These are phyloP conservation scores for Emergomyces orientalis DNA, from an alignment of 2,329 filamentous ascomycete genomes.

Conservation along the genomic window DNA sequence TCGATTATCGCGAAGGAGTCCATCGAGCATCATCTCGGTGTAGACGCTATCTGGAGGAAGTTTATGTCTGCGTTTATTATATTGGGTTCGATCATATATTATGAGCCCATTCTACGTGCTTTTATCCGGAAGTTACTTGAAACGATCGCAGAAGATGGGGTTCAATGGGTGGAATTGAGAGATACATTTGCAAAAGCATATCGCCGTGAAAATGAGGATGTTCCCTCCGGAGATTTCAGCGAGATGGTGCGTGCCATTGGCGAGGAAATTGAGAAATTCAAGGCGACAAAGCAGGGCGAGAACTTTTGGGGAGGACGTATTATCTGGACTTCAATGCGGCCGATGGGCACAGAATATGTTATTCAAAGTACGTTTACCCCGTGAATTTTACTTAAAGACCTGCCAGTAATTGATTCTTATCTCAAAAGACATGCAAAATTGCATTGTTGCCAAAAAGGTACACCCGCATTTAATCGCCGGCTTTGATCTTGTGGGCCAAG, in stretches of 20 bases:
- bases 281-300: conserved; percentile 58
- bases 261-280: conserved; percentile 71
- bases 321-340: conserved; percentile 73
- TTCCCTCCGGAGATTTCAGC: conserved; percentile 56
- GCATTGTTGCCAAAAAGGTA: conserved; percentile 66
- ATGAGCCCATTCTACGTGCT: conserved; percentile 77
- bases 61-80: conserved; percentile 67
- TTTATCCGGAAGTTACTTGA: conserved; percentile 65
- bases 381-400: background rate
- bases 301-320: conserved; percentile 76
- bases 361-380: conserved; percentile 46
- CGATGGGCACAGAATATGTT: conserved; percentile 54
- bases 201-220: conserved; percentile 54
- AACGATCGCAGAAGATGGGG: conserved; percentile 67
- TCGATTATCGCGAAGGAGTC: conserved; percentile 64
- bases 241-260: conserved; percentile 63
- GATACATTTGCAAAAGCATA: conserved; percentile 66
- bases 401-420: background rate
- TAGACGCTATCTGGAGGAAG: conserved; percentile 76
- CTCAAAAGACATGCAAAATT: conserved; percentile 60
- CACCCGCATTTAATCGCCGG: conserved; percentile 37
- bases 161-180: conserved; percentile 75
- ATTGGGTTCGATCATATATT: conserved; percentile 66
- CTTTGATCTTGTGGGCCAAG: conserved; percentile 83
- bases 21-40: conserved; percentile 69